These are phyloP conservation scores for Starmerella bombicola DNA, from an alignment of 805 yeast genomes.

Conservation along the genomic window DNA sequence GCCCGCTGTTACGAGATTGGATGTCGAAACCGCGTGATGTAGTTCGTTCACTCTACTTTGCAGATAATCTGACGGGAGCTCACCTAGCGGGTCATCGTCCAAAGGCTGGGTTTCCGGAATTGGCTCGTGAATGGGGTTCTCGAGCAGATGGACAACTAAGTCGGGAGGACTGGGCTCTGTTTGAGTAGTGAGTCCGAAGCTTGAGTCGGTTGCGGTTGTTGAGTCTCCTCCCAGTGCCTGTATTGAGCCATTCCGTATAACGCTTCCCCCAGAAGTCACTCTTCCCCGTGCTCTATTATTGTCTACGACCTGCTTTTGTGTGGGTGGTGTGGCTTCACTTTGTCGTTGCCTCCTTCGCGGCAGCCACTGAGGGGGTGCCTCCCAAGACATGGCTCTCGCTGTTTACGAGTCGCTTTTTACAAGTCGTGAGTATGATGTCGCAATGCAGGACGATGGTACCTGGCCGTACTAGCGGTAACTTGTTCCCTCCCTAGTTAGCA, in stretches of 20 bases:
- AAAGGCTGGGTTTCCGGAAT: background rate
- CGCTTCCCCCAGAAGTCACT: background rate
- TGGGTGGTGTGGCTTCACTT: background rate
- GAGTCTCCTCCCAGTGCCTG: too few species aligned
- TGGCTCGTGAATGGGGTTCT: background rate
- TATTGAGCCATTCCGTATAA: background rate
- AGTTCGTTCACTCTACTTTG: background rate
- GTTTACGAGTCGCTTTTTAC: too few species aligned
- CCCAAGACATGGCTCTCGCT: too few species aligned
- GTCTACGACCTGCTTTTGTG: background rate
- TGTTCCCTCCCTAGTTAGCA: too few species aligned
- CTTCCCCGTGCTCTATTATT: background rate
- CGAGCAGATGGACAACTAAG: background rate
- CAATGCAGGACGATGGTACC: too few species aligned
- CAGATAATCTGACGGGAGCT: background rate
- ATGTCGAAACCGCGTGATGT: background rate
- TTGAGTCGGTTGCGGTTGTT: too few species aligned
- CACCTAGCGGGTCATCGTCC: background rate
- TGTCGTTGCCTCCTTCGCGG: background rate
- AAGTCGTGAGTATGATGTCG: too few species aligned
- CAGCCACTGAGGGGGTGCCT: background rate
- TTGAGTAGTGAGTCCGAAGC: too few species aligned
- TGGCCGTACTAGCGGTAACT: too few species aligned
- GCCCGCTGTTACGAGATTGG: background rate
- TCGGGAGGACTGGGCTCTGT: too few species aligned